These are phyloP conservation scores for Grosmannia serpens DNA, from an alignment of 2,329 filamentous ascomycete species.

Conservation along the genomic window DNA sequence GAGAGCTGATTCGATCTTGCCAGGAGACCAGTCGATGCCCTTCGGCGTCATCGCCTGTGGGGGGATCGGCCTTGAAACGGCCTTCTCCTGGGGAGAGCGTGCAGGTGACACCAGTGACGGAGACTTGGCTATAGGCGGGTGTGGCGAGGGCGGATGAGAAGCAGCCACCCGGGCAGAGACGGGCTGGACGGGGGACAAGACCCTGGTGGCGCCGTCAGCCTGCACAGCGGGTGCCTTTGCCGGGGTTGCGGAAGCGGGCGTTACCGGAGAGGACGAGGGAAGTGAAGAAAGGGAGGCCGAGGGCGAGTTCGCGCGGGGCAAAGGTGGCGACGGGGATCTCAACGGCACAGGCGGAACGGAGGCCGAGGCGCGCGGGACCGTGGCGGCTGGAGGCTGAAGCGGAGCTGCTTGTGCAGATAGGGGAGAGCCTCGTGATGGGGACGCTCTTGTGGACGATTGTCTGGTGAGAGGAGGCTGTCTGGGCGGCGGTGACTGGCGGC, in stretches of 20 bases:
- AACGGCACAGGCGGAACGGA: neutral
- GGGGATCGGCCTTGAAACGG: neutral
- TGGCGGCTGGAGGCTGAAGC: neutral
- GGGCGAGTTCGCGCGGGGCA: neutral
- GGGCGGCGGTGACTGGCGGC: neutral
- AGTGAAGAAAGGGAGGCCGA: neutral
- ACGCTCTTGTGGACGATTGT: neutral
- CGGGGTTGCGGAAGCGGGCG: neutral
- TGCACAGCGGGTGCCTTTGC: neutral
- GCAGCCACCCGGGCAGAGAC: neutral
- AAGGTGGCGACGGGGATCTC: neutral
- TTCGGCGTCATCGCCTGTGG: neutral
- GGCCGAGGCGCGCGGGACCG: neutral
- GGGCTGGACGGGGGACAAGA: neutral
- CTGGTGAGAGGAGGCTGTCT: neutral
- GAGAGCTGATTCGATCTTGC: slow-evolving; percentile 30
- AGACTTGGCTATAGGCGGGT: neutral
- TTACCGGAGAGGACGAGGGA: neutral
- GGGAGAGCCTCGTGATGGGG: neutral
- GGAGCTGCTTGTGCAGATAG: neutral
- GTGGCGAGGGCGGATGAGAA: neutral
- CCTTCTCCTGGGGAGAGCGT: neutral
- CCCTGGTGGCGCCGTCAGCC: neutral
- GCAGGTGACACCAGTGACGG: neutral
- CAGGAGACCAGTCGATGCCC: slow-evolving; percentile 27